A percentile compares a stretch with the other conserved stretches of the same genome.
phyloP scores from a whole-genome alignment of 2,329 filamentous ascomycete genomes.

The Alternaria sp. region DNA sequence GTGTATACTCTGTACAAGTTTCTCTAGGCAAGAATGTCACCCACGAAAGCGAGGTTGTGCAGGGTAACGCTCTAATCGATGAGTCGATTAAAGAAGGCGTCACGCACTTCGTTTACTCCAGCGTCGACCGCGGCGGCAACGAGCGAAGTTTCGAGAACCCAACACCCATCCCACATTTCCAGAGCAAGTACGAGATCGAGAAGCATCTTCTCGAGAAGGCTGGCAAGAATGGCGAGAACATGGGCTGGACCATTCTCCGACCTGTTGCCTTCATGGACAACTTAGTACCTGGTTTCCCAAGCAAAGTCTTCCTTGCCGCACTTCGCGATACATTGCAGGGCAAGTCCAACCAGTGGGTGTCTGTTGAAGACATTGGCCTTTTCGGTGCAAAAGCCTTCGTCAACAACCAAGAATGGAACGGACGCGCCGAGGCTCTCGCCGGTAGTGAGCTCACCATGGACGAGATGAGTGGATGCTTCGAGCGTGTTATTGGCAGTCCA shows the following conservation, averaged over 20 bases:
- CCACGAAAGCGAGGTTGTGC: slow-evolving; percentile 58
- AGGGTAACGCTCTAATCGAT: slow-evolving; percentile 68
- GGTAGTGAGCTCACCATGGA: slow-evolving; percentile 62
- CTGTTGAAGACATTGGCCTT: slow-evolving; percentile 60
- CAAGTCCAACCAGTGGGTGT: slow-evolving; percentile 54
- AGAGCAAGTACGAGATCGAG: slow-evolving; percentile 69
- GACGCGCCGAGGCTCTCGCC: slow-evolving; percentile 59
- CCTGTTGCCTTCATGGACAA: slow-evolving; percentile 73
- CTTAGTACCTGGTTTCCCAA: slow-evolving; percentile 57
- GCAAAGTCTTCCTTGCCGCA: slow-evolving; percentile 59
- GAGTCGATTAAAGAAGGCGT: slow-evolving; percentile 65
- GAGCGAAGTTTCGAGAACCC: slow-evolving; percentile 59
- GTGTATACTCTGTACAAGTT: slow-evolving; percentile 70
- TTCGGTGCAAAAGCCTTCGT: slow-evolving; percentile 62
- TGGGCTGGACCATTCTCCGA: slow-evolving; percentile 70
- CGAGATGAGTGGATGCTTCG: slow-evolving; percentile 57
- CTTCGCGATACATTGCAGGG: slow-evolving; percentile 54
- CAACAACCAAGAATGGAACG: slow-evolving; percentile 56
- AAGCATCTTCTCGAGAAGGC: slow-evolving; percentile 63
- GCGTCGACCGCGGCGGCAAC: slow-evolving; percentile 70
- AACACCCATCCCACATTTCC: slow-evolving; percentile 67
- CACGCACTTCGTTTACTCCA: slow-evolving; percentile 70
- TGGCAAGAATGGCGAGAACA: slow-evolving; percentile 53
- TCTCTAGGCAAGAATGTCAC: slow-evolving; percentile 55
- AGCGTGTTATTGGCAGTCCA: slow-evolving; percentile 56